A percentile compares a stretch with the other conserved stretches of the same genome.
These are phyloP conservation scores for Ceratobasidium sp. DNA, from an alignment of 1,284 basidiomycete species.

Conservation along the genomic window DNA sequence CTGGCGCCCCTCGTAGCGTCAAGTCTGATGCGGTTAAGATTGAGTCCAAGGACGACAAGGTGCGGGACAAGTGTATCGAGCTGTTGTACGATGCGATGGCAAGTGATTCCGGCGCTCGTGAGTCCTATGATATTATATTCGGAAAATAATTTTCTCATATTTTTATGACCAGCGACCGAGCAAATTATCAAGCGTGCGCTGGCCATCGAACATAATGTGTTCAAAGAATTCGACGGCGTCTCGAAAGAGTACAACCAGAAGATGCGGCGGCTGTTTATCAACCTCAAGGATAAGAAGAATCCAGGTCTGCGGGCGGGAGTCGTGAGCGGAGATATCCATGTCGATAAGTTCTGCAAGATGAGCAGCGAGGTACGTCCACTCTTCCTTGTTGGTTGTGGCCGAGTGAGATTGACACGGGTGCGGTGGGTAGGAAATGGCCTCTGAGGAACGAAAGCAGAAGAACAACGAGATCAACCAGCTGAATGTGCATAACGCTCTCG, in stretches of 20 bases:
- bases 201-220: slow-evolving; percentile 72
- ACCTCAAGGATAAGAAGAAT: slow-evolving; percentile 96
- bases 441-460: slow-evolving; percentile 87
- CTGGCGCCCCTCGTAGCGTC: slow-evolving; percentile 64
- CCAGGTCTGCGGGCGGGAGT: slow-evolving; percentile 88
- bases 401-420: slow-evolving; percentile 8
- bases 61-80: slow-evolving; percentile 89
- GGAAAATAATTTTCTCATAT: background rate
- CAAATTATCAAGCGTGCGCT: slow-evolving; percentile 71
- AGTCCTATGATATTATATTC: slow-evolving; percentile 58
- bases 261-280: slow-evolving; percentile 92
- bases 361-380: slow-evolving; percentile 73
- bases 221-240: slow-evolving; percentile 64
- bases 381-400: background rate
- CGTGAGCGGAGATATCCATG: slow-evolving; percentile 81
- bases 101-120: slow-evolving; percentile 86
- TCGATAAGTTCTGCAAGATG: slow-evolving; percentile 84
- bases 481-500: slow-evolving; percentile 93
- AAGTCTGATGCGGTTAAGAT: slow-evolving; percentile 78
- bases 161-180: slow-evolving; percentile 66
- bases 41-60: slow-evolving; percentile 73
- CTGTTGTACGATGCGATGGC: slow-evolving; percentile 93
- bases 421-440: slow-evolving; percentile 88
- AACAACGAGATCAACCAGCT: slow-evolving; percentile 87
- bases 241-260: slow-evolving; percentile 77